phyloP scores from a whole-genome alignment of 805 yeast genomes.

The Ogataea siamensis region DNA sequence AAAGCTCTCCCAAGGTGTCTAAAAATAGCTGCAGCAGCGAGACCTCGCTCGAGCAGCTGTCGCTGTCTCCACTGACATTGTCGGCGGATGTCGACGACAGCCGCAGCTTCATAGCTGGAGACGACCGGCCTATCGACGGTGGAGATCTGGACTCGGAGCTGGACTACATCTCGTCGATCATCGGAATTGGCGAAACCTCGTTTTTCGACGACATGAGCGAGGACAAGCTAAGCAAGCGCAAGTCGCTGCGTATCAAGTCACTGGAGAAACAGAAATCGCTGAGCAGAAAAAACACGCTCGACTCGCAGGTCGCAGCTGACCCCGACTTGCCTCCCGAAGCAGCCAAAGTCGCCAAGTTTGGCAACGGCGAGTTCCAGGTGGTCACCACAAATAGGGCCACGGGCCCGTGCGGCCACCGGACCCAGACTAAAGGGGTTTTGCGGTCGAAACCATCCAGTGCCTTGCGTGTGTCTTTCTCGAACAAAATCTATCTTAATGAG shows the following conservation, averaged over 20 bases:
- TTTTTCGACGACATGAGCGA: conserved; percentile 32
- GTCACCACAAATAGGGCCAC: conserved; percentile 8
- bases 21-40: not conserved
- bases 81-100: conserved; percentile 13
- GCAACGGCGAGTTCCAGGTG: conserved; percentile 12
- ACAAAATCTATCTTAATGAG: conserved; percentile 46
- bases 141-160: conserved; percentile 30
- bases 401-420: conserved; percentile 2
- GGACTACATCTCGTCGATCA: conserved; percentile 38
- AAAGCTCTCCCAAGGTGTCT: not conserved
- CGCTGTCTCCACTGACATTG: not conserved
- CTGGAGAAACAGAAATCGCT: conserved; percentile 36
- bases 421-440: not conserved
- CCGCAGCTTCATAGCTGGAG: conserved; percentile 19
- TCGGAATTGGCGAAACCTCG: conserved; percentile 41
- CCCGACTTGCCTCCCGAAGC: conserved; percentile 20
- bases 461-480: conserved; percentile 38
- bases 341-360: conserved; percentile 6
- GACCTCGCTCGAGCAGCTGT: not conserved
- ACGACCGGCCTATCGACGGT: conserved; percentile 8
- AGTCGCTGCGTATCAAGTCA: conserved; percentile 37
- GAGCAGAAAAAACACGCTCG: conserved; percentile 30
- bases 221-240: conserved; percentile 31
- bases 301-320: conserved; percentile 10
- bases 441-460: conserved; percentile 10